A percentile compares a stretch with the other conserved stretches of the same genome.
Conservation (phyloP, 495 filamentous ascomycete species). For the Podospora tetraspora region DNA sequence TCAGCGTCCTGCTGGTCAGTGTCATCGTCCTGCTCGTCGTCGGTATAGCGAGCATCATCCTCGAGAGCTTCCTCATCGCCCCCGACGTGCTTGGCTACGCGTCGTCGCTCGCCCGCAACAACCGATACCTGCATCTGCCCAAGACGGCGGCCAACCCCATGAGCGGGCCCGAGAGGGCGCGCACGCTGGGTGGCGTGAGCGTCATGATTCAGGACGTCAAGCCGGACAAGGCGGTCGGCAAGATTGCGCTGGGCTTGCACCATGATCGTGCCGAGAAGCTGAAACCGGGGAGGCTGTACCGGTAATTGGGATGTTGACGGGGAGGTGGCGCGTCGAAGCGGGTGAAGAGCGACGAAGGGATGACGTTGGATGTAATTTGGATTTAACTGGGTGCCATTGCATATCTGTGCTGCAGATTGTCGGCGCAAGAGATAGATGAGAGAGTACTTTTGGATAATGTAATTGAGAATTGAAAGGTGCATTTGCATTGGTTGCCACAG, state of each 20-base stretch:
- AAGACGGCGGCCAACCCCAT: not conserved
- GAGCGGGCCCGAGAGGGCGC: not conserved
- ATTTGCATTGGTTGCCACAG: too few species aligned
- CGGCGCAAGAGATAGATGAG: not conserved
- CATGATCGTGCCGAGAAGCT: constrained; percentile 1
- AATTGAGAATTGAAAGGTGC: not conserved
- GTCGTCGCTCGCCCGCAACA: not conserved
- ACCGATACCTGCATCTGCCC: not conserved
- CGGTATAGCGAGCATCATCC: not conserved
- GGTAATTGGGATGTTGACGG: not conserved
- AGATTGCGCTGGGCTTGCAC: not conserved
- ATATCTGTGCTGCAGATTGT: not conserved
- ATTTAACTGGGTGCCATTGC: not conserved
- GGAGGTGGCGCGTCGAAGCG: not conserved
- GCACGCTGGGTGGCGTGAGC: not conserved
- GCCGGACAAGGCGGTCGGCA: not conserved
- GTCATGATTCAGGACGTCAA: constrained; percentile 1
- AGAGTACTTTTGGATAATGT: not conserved
- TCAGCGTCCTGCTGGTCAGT: not conserved
- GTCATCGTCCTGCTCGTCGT: not conserved
- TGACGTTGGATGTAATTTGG: not conserved
- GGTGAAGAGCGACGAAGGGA: not conserved
- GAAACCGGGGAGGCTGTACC: not conserved
- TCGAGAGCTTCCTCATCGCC: not conserved
- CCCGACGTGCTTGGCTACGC: not conserved